Conservation (phyloP, 495 filamentous ascomycete genomes). For the Annulohypoxylon maeteangense region DNA sequence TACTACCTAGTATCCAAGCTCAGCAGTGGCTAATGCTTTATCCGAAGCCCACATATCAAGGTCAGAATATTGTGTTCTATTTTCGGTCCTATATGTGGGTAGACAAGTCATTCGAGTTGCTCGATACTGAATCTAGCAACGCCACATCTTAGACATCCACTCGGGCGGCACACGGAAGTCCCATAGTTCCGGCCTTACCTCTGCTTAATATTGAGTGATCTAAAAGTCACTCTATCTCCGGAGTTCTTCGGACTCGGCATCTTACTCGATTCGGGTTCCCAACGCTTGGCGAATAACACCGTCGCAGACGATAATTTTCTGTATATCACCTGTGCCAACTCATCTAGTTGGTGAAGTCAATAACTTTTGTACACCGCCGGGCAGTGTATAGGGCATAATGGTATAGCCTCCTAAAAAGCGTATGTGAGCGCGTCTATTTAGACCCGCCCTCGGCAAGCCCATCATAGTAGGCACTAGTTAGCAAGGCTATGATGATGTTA, state of each 20-base stretch:
- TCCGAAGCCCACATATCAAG: slow-evolving; percentile 33
- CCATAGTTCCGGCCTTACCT: slow-evolving; percentile 18
- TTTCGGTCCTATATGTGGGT: slow-evolving; percentile 37
- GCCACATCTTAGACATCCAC: slow-evolving; percentile 16
- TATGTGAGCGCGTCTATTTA: slow-evolving; percentile 1
- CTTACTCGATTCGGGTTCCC: slow-evolving; percentile 6
- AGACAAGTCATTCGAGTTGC: slow-evolving; percentile 13
- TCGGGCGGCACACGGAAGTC: slow-evolving; percentile 4
- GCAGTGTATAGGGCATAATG: neutral
- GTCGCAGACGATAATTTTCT: slow-evolving; percentile 2
- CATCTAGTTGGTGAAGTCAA: neutral
- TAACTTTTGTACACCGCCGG: neutral
- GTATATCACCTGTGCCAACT: neutral
- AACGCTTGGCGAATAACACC: slow-evolving; percentile 10
- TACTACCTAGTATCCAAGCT: slow-evolving; percentile 32
- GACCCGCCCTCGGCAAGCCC: neutral
- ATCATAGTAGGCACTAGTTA: neutral
- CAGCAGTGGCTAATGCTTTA: slow-evolving; percentile 36
- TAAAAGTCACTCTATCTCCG: slow-evolving; percentile 11
- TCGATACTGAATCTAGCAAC: slow-evolving; percentile 19
- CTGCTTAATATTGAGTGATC: neutral
- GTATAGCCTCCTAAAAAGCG: neutral
- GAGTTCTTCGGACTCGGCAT: slow-evolving; percentile 1
- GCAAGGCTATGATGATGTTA: slow-evolving; percentile 18
- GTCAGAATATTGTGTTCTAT: slow-evolving; percentile 33